These are phyloP conservation scores for Penicillium sp. DNA, from an alignment of 2,329 filamentous ascomycete genomes.

Conservation along the genomic window DNA sequence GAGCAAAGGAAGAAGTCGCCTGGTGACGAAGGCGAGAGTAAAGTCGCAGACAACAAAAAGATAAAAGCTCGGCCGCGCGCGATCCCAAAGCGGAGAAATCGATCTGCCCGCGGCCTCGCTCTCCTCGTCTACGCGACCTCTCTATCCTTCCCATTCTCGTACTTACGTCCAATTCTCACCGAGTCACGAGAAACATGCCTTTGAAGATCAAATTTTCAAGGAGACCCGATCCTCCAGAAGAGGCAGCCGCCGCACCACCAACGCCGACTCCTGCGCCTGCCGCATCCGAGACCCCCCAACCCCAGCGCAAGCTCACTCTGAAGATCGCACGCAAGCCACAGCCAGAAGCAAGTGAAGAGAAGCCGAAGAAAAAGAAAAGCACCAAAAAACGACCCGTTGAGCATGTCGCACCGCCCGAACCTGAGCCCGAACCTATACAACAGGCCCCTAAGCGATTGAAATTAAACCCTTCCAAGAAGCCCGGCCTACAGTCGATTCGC, in stretches of 20 bases:
- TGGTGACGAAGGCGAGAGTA: not conserved
- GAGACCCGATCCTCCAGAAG: conserved; percentile 32
- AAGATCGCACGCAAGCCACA: conserved; percentile 41
- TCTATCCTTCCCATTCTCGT: not conserved
- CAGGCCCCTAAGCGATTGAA: conserved; percentile 42
- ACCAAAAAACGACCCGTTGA: conserved; percentile 44
- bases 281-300: conserved; percentile 31
- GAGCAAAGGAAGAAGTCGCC: not conserved
- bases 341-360: conserved; percentile 13
- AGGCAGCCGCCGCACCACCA: conserved; percentile 17
- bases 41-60: conserved; percentile 4
- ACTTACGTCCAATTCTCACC: not conserved
- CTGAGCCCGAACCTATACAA: conserved; percentile 29
- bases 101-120: not conserved
- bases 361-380: conserved; percentile 38
- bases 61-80: conserved; percentile 6
- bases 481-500: conserved; percentile 51
- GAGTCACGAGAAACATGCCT: conserved; percentile 32
- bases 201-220: conserved; percentile 47
- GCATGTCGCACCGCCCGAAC: conserved; percentile 25
- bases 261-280: conserved; percentile 16
- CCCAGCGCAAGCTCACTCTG: conserved; percentile 43
- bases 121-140: not conserved
- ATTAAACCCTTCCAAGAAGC: conserved; percentile 41
- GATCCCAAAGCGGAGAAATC: conserved; percentile 17